phyloP scores from a whole-genome alignment of 257 asterid species.

The Solanum ossicruentum region DNA sequence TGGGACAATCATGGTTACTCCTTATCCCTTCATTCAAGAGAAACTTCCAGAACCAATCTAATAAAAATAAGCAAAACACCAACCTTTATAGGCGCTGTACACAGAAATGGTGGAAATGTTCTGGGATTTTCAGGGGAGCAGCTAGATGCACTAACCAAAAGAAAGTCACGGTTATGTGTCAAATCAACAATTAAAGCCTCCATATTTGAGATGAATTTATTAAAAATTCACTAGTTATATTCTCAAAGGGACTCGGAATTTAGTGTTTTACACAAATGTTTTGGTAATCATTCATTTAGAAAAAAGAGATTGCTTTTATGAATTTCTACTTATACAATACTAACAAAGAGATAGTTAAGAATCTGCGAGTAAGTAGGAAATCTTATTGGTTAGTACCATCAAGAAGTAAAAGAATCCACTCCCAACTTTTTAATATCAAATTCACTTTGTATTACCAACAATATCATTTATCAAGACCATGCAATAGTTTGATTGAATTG shows the following conservation, averaged over 20 bases:
- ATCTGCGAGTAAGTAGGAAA: not conserved
- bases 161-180: not conserved
- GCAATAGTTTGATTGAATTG: not conserved
- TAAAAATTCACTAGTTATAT: not conserved
- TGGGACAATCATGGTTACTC: not conserved
- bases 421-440: not conserved
- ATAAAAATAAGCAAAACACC: not conserved
- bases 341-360: not conserved
- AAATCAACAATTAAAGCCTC: not conserved
- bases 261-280: not conserved
- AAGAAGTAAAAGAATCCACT: not conserved
- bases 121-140: constrained; percentile 59
- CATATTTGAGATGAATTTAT: not conserved
- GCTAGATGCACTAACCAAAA: constrained; percentile 40
- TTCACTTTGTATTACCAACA: not conserved
- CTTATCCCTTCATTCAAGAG: not conserved
- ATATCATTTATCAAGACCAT: not conserved
- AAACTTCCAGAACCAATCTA: not conserved
- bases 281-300: not conserved
- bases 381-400: not conserved
- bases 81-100: constrained; percentile 90
- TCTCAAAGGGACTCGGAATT: not conserved
- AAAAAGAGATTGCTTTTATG: not conserved
- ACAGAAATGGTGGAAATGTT: constrained; percentile 55
- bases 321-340: not conserved